These are phyloP conservation scores for Coprinopsis strossmayeri DNA, from an alignment of 768 basidiomycete genomes.

Conservation along the genomic window DNA sequence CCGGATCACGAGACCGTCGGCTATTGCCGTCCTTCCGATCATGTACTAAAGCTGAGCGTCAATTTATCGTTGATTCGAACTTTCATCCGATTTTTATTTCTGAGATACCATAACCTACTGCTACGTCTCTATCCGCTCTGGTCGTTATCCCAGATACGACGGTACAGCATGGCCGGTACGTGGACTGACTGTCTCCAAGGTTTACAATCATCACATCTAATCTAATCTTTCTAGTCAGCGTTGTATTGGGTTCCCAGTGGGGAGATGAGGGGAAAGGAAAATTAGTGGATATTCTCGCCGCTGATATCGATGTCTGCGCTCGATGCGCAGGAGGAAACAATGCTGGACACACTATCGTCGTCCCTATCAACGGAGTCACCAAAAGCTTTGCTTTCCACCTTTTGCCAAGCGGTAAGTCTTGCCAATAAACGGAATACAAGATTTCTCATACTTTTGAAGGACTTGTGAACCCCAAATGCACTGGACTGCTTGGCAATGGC, in stretches of 20 bases:
- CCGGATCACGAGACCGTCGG: neutral
- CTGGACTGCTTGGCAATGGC: constrained; percentile 85
- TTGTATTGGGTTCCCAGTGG: constrained; percentile 87
- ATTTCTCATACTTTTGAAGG: constrained; percentile 34
- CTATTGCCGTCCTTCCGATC: too few species aligned
- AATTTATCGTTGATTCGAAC: too few species aligned
- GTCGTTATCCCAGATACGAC: neutral
- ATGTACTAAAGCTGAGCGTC: too few species aligned
- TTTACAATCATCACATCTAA: too few species aligned
- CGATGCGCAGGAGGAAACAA: constrained; percentile 98
- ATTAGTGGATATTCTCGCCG: constrained; percentile 92
- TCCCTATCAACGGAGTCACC: constrained; percentile 60
- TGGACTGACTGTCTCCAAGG: neutral
- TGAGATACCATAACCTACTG: neutral
- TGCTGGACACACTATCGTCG: constrained; percentile 97
- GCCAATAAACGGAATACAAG: constrained; percentile 4
- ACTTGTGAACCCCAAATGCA: constrained; percentile 79
- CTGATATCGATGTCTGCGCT: constrained; percentile 86
- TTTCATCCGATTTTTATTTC: neutral
- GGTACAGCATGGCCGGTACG: constrained; percentile 25
- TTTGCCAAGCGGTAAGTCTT: constrained; percentile 74
- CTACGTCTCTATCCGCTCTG: neutral
- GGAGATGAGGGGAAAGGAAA: constrained; percentile 94
- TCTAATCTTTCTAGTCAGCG: constrained; percentile 38
- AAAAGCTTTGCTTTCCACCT: constrained; percentile 95